These are phyloP conservation scores for Kitagawia praeruptora DNA, from an alignment of 129 eudicot genomes.

Conservation along the genomic window DNA sequence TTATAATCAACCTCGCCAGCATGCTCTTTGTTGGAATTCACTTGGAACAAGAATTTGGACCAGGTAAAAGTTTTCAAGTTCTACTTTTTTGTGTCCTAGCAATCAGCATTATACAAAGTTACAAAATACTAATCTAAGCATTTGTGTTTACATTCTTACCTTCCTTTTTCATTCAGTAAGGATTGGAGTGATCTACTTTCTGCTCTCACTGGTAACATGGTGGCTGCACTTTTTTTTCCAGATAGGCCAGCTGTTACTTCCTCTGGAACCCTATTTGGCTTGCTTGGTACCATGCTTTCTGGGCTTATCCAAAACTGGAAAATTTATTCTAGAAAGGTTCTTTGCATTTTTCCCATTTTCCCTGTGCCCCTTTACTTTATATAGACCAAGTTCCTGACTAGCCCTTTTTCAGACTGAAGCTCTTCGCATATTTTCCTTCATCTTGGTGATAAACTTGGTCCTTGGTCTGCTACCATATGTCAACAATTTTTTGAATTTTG, in stretches of 20 bases:
- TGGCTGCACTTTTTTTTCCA: slow-evolving; percentile 38
- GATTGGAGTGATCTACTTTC: slow-evolving; percentile 27
- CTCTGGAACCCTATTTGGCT: slow-evolving; percentile 47
- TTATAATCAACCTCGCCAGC: slow-evolving; percentile 37
- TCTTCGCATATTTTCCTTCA: slow-evolving; percentile 15
- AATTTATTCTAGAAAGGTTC: slow-evolving; percentile 37
- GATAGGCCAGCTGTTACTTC: slow-evolving; percentile 42
- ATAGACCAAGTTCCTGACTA: background rate
- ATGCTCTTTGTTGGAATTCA: slow-evolving; percentile 44
- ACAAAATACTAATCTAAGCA: background rate
- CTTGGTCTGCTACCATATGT: slow-evolving; percentile 48
- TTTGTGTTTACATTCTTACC: background rate
- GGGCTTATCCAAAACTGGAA: slow-evolving; percentile 47
- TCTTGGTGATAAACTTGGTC: slow-evolving; percentile 23
- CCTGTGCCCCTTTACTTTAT: background rate
- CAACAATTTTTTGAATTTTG: slow-evolving; percentile 39
- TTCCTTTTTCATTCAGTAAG: slow-evolving; percentile 28
- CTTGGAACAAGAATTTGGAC: slow-evolving; percentile 53
- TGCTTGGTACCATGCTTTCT: slow-evolving; percentile 46
- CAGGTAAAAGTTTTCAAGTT: slow-evolving; percentile 20
- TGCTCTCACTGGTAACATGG: slow-evolving; percentile 28
- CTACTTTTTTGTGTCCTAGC: background rate
- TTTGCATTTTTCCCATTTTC: background rate
- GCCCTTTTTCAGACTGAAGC: slow-evolving; percentile 31
- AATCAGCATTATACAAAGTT: slow-evolving; percentile 21